Evolutionary conservation across 352 stramenopile genomes (phyloP), one percentile per base, ranked within the genome.

Genomic region (Phytophthora europaea): DNA sequence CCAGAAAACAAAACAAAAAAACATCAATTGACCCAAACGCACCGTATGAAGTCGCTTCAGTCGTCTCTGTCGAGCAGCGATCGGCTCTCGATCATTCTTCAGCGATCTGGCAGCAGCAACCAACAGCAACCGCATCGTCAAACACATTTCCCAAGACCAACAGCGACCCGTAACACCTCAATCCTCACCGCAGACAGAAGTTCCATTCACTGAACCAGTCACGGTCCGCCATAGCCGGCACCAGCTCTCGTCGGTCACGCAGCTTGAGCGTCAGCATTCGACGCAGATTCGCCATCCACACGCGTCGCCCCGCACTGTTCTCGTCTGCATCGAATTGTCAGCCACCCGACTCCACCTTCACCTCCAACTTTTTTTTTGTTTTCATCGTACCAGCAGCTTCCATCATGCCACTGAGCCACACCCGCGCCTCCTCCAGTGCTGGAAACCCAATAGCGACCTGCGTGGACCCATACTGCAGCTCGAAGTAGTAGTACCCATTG

Each of bases 151-250:
- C n/a, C 18, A 13, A 16, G 2, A 53, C 0, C 5, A 53, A 28
- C n/a, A 26, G 13, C 18, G 20, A 23, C 4, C 47, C 20, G 10
- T 8, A 16, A 15, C 26, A 5, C 4, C n/a, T 10, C 9, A 50
- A 23, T 62, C 8, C 78, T 59, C 60, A 89, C 82, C 80, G 78
- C 16, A 92, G 60, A 66, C 88, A 95, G 45, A 91, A 93, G 23
- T 85, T 85, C 89, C 89, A 96, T 66, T 96, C 89, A 26, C 78
- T 91, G 54, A 90, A 81, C 89, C 89, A 96, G 67, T 96, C 89
- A 16, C 89, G 76, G 12, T 92, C 76, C 13, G 80, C 78, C 83
- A 96, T 93, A 0, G 78, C 68, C 0, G 75, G 61, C 20, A 93
- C 77, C 18, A 94, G 45, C 7, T 89, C 71, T 1, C 76, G 75